These are phyloP conservation scores for Saprolegnia diclina DNA, from an alignment of 352 stramenopile genomes.

Conservation along the genomic window DNA sequence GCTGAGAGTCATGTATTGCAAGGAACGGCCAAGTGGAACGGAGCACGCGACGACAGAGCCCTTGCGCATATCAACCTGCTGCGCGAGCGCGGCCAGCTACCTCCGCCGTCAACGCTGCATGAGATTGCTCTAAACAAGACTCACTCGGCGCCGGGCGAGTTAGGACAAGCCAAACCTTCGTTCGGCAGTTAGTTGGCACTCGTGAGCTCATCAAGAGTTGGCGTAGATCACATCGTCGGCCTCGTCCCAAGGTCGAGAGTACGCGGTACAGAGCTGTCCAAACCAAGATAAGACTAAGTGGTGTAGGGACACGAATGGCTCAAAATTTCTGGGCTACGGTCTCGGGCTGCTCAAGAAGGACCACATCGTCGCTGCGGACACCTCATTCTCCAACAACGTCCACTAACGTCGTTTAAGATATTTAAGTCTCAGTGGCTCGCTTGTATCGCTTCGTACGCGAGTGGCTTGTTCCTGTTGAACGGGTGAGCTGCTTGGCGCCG, in stretches of 20 bases:
- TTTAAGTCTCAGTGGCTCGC: too few species aligned
- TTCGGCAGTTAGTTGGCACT: neutral
- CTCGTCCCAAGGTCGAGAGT: neutral
- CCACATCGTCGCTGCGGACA: constrained; percentile 38
- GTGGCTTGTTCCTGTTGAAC: too few species aligned
- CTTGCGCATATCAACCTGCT: neutral
- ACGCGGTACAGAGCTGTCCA: neutral
- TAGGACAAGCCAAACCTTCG: neutral
- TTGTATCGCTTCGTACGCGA: too few species aligned
- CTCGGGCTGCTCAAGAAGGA: constrained; percentile 74
- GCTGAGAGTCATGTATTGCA: neutral
- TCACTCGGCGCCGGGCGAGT: constrained; percentile 2
- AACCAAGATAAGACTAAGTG: neutral
- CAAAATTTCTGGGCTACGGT: constrained; percentile 69
- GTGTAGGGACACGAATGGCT: constrained; percentile 39
- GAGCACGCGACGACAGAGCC: constrained; percentile 10
- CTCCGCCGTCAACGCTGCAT: neutral
- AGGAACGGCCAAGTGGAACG: constrained; percentile 23
- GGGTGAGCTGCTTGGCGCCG: too few species aligned
- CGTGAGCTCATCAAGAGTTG: neutral
- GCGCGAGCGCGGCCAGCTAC: neutral
- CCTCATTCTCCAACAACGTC: too few species aligned
- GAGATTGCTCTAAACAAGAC: neutral
- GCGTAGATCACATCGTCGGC: neutral
- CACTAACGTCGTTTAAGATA: too few species aligned